A percentile compares a stretch with the other conserved stretches of the same genome.
phyloP scores from a whole-genome alignment of 495 filamentous ascomycete species.

The Parathielavia hyrcaniae region DNA sequence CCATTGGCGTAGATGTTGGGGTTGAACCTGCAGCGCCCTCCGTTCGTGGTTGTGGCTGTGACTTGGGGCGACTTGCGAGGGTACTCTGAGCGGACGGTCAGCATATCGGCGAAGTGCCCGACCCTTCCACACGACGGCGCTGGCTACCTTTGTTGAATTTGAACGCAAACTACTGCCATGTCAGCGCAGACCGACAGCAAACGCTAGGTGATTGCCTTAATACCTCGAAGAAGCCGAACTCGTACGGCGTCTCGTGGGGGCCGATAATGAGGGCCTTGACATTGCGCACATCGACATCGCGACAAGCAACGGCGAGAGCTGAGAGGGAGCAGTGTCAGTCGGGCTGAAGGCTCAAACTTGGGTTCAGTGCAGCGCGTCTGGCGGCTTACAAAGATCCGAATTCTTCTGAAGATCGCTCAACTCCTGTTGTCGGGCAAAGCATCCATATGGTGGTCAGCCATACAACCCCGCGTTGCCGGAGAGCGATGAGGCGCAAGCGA shows the following conservation, averaged over 20 bases:
- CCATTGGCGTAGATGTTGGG: slow-evolving; percentile 92
- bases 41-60: slow-evolving; percentile 74
- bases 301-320: slow-evolving; percentile 81
- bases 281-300: slow-evolving; percentile 80
- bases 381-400: slow-evolving; percentile 66
- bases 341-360: neutral
- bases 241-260: slow-evolving; percentile 90
- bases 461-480: slow-evolving; percentile 25
- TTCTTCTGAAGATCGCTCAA: slow-evolving; percentile 74
- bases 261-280: slow-evolving; percentile 86
- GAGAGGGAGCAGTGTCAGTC: slow-evolving; percentile 18
- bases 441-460: slow-evolving; percentile 34
- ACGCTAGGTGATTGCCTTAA: neutral
- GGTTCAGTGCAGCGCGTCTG: neutral
- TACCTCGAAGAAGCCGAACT: slow-evolving; percentile 96
- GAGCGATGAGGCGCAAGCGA: slow-evolving; percentile 18
- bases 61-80: slow-evolving; percentile 76
- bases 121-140: neutral
- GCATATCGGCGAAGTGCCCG: neutral
- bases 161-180: slow-evolving; percentile 50
- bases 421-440: slow-evolving; percentile 50
- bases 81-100: slow-evolving; percentile 56
- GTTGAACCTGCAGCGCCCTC: slow-evolving; percentile 82
- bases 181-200: slow-evolving; percentile 21
- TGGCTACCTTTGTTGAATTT: slow-evolving; percentile 59